Conservation (phyloP, 805 yeast genomes). For the Alloascoidea africana region DNA sequence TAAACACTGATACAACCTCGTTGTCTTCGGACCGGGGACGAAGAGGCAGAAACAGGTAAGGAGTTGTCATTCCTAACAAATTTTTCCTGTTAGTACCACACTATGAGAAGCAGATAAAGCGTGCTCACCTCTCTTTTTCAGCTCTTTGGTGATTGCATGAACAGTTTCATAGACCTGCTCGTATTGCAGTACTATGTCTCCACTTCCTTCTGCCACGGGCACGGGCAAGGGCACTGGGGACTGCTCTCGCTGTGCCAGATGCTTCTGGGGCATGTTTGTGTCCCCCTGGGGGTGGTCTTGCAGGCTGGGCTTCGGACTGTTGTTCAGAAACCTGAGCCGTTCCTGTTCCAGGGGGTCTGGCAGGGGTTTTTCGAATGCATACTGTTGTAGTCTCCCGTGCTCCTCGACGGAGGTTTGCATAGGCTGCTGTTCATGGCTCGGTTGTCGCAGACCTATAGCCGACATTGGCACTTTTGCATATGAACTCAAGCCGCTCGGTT, state of each 20-base stretch:
- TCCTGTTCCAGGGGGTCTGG: neutral
- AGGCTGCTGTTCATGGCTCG: too few species aligned
- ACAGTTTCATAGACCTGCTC: neutral
- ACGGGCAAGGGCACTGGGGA: neutral
- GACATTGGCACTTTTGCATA: too few species aligned
- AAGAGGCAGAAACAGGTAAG: constrained; percentile 64
- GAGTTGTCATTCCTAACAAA: constrained; percentile 34
- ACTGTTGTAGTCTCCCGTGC: too few species aligned
- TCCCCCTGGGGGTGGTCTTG: too few species aligned
- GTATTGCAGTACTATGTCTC: neutral
- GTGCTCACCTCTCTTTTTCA: neutral
- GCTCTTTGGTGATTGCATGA: neutral
- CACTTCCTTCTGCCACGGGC: neutral
- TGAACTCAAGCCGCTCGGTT: too few species aligned
- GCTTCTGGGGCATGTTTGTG: neutral
- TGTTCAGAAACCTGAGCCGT: neutral
- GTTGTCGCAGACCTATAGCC: too few species aligned
- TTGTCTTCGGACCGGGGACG: constrained; percentile 50
- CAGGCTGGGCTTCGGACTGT: too few species aligned
- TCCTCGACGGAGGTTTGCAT: too few species aligned
- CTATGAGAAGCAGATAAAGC: too few species aligned
- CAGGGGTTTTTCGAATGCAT: too few species aligned
- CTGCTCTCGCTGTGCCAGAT: too few species aligned
- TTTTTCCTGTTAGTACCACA: too few species aligned
- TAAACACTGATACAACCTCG: constrained; percentile 36